Percentiles rank a stretch among this genome's conserved stretches.
Evolutionary conservation across 78 protist genomes (phyloP).

Genomic region (Polysphondylium violaceum): DNA sequence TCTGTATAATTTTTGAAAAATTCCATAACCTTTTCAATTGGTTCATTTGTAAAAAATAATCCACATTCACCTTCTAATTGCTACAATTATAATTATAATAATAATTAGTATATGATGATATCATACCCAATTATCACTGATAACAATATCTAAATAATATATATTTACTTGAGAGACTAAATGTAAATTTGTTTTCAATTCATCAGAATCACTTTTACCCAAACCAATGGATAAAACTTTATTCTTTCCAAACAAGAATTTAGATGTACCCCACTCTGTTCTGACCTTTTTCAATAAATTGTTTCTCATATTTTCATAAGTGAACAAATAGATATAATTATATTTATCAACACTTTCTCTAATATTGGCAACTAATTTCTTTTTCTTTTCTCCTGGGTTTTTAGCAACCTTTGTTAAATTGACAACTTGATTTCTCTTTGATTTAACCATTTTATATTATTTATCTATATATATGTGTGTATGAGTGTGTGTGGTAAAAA

Average conservation of each 20-base stretch:
- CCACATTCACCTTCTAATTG: conserved; percentile 87
- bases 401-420: conserved; percentile 62
- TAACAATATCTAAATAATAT: too few relatives aligned
- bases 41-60: conserved; percentile 89
- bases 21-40: conserved; percentile 63
- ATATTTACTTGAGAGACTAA: conserved; percentile 41
- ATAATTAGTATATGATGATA: not conserved
- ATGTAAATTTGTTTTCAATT: conserved; percentile 57
- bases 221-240: conserved; percentile 89
- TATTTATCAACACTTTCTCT: conserved; percentile 72
- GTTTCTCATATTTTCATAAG: conserved; percentile 86
- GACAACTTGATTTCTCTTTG: conserved; percentile 84
- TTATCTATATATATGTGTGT: conserved; percentile 13
- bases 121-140: not conserved
- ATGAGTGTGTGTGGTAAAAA: not conserved
- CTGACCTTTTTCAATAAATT: conserved; percentile 84
- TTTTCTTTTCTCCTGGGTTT: conserved; percentile 66
- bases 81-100: not conserved
- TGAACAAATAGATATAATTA: conserved; percentile 61
- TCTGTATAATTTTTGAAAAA: conserved; percentile 55
- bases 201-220: conserved; percentile 84
- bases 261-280: conserved; percentile 15
- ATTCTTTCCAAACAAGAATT: conserved; percentile 94
- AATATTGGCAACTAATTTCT: conserved; percentile 35
- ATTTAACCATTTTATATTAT: conserved; percentile 88